Evolutionary conservation across 768 basidiomycete species (phyloP).

Genomic region (Sistotremastrum suecicum): DNA sequence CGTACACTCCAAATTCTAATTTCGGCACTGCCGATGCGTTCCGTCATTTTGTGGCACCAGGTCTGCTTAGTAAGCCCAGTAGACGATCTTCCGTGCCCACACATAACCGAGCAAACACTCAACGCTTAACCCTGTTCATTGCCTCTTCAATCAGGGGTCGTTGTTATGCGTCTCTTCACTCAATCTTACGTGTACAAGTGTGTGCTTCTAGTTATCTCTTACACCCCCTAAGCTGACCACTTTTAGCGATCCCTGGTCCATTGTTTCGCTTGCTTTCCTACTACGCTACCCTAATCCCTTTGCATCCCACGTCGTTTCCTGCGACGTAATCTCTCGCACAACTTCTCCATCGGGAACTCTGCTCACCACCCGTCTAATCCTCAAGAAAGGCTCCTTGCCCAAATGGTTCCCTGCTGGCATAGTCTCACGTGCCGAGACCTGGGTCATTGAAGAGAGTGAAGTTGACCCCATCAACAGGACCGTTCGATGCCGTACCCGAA

Average conservation of each 20-base stretch:
- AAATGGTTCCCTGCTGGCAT: slow-evolving; percentile 84
- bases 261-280: slow-evolving; percentile 87
- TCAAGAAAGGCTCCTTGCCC: slow-evolving; percentile 85
- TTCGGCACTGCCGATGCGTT: neutral
- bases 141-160: slow-evolving; percentile 5
- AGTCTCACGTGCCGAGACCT: slow-evolving; percentile 73
- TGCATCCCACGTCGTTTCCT: slow-evolving; percentile 84
- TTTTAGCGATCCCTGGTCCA: slow-evolving; percentile 81
- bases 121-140: too few species aligned
- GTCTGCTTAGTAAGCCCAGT: too few species aligned
- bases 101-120: too few species aligned
- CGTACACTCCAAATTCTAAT: slow-evolving; percentile 1
- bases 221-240: slow-evolving; percentile 7
- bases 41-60: neutral
- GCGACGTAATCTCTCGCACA: slow-evolving; percentile 83
- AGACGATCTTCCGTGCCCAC: too few species aligned
- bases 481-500: slow-evolving; percentile 69
- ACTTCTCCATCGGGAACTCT: slow-evolving; percentile 63
- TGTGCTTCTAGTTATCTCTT: slow-evolving; percentile 6
- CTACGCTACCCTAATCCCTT: slow-evolving; percentile 94
- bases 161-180: slow-evolving; percentile 37
- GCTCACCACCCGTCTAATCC: slow-evolving; percentile 77
- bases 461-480: slow-evolving; percentile 73
- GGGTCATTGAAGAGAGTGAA: slow-evolving; percentile 92
- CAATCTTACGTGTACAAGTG: slow-evolving; percentile 45